A percentile compares a stretch with the other conserved stretches of the same genome.
Evolutionary conservation across 768 basidiomycete species (phyloP).

Genomic region (Lentinus tigrinus): DNA sequence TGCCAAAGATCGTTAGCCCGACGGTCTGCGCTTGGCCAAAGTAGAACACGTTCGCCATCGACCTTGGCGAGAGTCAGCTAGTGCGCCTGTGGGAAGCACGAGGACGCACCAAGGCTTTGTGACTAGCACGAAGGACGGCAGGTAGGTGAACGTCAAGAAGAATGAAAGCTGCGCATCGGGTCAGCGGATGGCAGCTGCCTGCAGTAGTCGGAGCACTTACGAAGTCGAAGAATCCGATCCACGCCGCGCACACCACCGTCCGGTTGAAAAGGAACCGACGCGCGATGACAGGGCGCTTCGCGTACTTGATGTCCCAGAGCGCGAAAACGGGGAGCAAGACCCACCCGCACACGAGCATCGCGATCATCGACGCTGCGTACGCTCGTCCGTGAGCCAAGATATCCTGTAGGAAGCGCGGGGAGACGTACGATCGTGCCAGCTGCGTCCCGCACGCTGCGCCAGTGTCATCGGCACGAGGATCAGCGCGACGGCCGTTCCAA

Average conservation of each 20-base stretch:
- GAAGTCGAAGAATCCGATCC: constrained; percentile 28
- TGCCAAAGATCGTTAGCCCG: constrained; percentile 45
- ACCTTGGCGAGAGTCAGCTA: constrained; percentile 2
- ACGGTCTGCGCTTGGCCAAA: constrained; percentile 42
- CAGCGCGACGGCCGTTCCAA: constrained; percentile 28
- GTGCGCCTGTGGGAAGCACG: constrained; percentile 36
- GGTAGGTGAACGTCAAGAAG: constrained; percentile 70
- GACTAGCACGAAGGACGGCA: constrained; percentile 62
- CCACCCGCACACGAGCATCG: constrained; percentile 30
- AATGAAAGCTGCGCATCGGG: constrained; percentile 47
- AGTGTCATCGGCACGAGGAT: constrained; percentile 31
- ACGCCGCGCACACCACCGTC: constrained; percentile 31
- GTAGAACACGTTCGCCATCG: constrained; percentile 35
- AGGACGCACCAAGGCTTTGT: constrained; percentile 22
- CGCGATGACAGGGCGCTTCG: constrained; percentile 34
- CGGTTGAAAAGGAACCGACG: constrained; percentile 32
- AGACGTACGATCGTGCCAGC: constrained; percentile 25
- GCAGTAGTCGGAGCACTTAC: constrained; percentile 4
- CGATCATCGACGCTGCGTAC: constrained; percentile 28
- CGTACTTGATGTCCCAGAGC: constrained; percentile 32
- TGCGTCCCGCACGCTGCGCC: constrained; percentile 18
- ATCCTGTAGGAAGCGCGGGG: neutral
- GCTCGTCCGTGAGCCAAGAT: neutral
- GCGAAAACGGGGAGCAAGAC: constrained; percentile 27
- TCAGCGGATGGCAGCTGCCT: constrained; percentile 13